Evolutionary conservation across 371 early-diverging fungal species (phyloP), one percentile per base, ranked within the genome.

Genomic region (Mucor mucedo): DNA sequence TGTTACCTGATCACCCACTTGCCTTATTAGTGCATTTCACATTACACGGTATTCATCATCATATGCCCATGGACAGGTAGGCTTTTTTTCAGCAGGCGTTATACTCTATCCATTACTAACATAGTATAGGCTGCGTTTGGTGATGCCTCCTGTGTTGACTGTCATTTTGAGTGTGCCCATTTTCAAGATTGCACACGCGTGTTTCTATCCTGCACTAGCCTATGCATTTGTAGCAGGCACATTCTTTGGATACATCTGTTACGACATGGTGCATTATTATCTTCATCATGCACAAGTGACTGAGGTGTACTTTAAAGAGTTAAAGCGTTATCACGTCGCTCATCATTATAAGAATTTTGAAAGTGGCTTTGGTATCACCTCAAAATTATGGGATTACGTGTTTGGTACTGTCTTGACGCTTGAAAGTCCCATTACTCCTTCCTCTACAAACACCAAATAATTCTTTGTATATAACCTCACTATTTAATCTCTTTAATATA

Each of bases 21-120:
- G 87, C 89, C 4, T 74, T 95, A 47, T 58, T 87, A 14, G 59
- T 84, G 0, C 98, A 97, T 69, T 97, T 97, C 58, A 72, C 92
- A 65, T 73, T 96, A n/a, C 98, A 97, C 68, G 98, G 98, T 40
- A 91, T 97, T 48, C 98, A 97, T 78, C 98, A 97, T 76, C 95
- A 88, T 72, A 76, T 97, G 71, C 98, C 98, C 5, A 96, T 96
- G 96, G 98, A 97, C 70, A 85, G 87, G 89, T 91, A 78, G 57
- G 28, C 38, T 1, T 11, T 5, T 38, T 1, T 54, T 16, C n/a
- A 0, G 1, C 11, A 33, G 40, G 40, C 11, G 6, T 39, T 0
- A 8, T 14, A 10, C 28, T 8, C 8, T 8, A 3, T 13, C 14
- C 16, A 3, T 47, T 47, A 42, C 11, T 47, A 47, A 8, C 21